Conservation (phyloP, 768 basidiomycete genomes). For the Pulveroboletus sp. region DNA sequence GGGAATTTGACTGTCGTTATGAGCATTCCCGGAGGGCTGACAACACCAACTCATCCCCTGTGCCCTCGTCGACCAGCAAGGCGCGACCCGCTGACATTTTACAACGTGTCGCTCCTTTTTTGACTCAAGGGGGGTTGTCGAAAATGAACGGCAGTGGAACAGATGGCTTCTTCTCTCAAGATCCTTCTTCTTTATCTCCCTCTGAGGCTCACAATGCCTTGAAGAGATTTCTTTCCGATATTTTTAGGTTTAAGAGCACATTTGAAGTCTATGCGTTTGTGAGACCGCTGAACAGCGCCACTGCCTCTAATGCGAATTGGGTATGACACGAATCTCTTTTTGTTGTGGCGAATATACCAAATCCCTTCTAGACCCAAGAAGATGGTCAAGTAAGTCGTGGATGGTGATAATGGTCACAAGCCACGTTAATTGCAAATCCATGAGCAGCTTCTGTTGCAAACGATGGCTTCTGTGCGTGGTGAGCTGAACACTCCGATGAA, state of each 20-base stretch:
- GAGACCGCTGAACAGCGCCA: slow-evolving; percentile 34
- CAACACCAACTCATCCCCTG: slow-evolving; percentile 1
- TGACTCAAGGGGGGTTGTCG: slow-evolving; percentile 43
- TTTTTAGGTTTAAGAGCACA: slow-evolving; percentile 38
- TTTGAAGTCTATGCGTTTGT: slow-evolving; percentile 46
- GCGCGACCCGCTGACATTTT: slow-evolving; percentile 15
- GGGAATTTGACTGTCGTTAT: slow-evolving; percentile 43
- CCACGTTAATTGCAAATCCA: not conserved
- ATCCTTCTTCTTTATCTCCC: slow-evolving; percentile 36
- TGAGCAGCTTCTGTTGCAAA: slow-evolving; percentile 37
- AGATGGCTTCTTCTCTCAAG: slow-evolving; percentile 38
- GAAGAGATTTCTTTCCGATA: slow-evolving; percentile 39
- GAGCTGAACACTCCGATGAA: not conserved
- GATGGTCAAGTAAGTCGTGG: slow-evolving; percentile 44
- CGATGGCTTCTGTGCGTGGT: slow-evolving; percentile 35
- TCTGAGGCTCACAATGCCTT: slow-evolving; percentile 44
- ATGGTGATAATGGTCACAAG: not conserved
- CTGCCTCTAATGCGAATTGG: slow-evolving; percentile 37
- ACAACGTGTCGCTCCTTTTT: slow-evolving; percentile 37
- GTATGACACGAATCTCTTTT: slow-evolving; percentile 26
- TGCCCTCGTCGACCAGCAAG: slow-evolving; percentile 2
- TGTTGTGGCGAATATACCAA: not conserved
- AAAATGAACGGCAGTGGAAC: slow-evolving; percentile 40
- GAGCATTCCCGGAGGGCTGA: slow-evolving; percentile 29
- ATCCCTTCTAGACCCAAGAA: slow-evolving; percentile 35